Percentiles rank a stretch among this genome's conserved stretches.
Evolutionary conservation across 2,329 filamentous ascomycete genomes (phyloP).

Genomic region (Pyrenophora graminea): DNA sequence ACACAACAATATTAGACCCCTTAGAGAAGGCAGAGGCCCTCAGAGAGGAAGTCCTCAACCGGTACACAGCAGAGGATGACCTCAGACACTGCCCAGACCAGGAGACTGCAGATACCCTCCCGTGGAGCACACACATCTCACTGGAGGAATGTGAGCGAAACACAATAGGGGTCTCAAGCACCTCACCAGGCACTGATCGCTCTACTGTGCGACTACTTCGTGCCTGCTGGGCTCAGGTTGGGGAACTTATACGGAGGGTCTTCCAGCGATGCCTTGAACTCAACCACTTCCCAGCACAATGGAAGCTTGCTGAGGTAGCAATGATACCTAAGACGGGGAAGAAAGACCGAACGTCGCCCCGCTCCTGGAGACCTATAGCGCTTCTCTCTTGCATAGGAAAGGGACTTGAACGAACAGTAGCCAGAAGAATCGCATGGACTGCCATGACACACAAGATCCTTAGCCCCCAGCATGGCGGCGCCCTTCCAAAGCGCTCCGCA

Average conservation of each 20-base stretch:
- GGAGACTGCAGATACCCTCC: background rate
- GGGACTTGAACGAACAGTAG: slow-evolving; percentile 10
- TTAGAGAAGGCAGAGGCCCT: slow-evolving; percentile 7
- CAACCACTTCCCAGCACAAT: background rate
- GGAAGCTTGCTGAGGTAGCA: slow-evolving; percentile 4
- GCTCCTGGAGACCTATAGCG: slow-evolving; percentile 4
- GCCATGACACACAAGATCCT: slow-evolving; percentile 13
- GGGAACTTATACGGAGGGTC: background rate
- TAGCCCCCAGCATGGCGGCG: slow-evolving; percentile 8
- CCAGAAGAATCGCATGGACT: slow-evolving; percentile 7
- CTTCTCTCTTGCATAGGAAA: slow-evolving; percentile 14
- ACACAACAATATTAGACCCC: background rate
- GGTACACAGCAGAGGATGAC: background rate
- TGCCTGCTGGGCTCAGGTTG: background rate
- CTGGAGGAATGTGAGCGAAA: slow-evolving; percentile 1
- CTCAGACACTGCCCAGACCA: background rate
- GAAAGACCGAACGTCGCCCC: slow-evolving; percentile 6
- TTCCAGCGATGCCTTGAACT: slow-evolving; percentile 10
- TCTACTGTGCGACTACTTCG: background rate
- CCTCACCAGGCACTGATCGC: background rate
- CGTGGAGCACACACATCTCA: background rate
- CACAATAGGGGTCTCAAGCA: slow-evolving; percentile 1
- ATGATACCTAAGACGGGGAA: slow-evolving; percentile 12
- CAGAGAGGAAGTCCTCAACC: background rate
- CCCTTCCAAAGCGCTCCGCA: slow-evolving; percentile 13